These are phyloP conservation scores for Linaria vulgaris DNA, from an alignment of 257 asterid genomes.

Conservation along the genomic window DNA sequence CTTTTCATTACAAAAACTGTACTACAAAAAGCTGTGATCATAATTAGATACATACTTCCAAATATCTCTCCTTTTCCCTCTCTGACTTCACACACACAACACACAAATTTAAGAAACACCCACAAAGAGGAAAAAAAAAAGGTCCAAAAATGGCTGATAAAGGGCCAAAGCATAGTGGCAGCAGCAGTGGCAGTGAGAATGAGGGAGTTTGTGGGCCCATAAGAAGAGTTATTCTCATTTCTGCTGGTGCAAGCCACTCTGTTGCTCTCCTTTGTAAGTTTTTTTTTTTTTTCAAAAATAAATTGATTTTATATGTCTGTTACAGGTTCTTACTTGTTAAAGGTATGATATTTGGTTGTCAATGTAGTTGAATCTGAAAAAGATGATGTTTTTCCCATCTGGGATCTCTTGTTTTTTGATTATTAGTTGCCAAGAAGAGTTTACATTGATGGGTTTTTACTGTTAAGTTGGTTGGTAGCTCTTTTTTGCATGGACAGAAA, in stretches of 20 bases:
- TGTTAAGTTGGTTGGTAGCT: constrained; percentile 3
- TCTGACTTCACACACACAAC: too few species aligned
- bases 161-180: constrained; percentile 46
- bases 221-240: constrained; percentile 64
- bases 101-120: background rate
- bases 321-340: too few species aligned
- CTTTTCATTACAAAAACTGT: constrained; percentile 11
- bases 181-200: constrained; percentile 34
- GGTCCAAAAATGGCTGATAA: too few species aligned
- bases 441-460: background rate
- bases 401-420: constrained; percentile 4
- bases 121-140: background rate
- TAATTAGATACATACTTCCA: constrained; percentile 27
- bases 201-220: constrained; percentile 46
- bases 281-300: constrained; percentile 19
- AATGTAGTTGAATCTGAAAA: constrained; percentile 19
- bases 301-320: too few species aligned
- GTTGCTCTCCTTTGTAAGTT: constrained; percentile 90
- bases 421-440: background rate
- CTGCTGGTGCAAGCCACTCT: constrained; percentile 99
- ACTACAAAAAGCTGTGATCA: constrained; percentile 12
- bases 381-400: background rate
- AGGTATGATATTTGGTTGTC: background rate
- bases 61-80: constrained; percentile 29
- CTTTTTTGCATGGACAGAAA: constrained; percentile 43